Evolutionary conservation across 2,329 filamentous ascomycete species (phyloP).

Genomic region (Clathrospora elynae): DNA sequence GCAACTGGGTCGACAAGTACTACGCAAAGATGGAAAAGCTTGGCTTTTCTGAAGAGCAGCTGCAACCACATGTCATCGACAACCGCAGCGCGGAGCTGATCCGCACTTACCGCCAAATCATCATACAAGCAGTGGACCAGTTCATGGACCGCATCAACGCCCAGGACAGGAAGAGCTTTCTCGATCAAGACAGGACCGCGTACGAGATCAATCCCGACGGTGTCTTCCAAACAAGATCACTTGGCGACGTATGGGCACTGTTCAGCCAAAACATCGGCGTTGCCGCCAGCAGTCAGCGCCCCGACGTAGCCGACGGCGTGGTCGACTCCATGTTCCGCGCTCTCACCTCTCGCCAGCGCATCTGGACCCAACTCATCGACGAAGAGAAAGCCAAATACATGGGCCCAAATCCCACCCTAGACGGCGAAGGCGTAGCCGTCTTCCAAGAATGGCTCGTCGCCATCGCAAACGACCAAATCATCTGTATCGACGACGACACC

Average conservation of each 20-base stretch:
- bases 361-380: slow-evolving; percentile 87
- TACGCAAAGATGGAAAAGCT: slow-evolving; percentile 94
- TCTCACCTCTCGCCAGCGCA: slow-evolving; percentile 78
- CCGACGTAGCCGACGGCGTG: slow-evolving; percentile 91
- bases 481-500: slow-evolving; percentile 84
- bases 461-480: slow-evolving; percentile 97
- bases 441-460: slow-evolving; percentile 91
- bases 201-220: slow-evolving; percentile 78
- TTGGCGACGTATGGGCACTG: slow-evolving; percentile 97
- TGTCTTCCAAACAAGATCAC: slow-evolving; percentile 87
- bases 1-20: slow-evolving; percentile 95
- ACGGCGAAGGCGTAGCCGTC: slow-evolving; percentile 77
- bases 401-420: slow-evolving; percentile 54
- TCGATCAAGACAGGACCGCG: slow-evolving; percentile 76
- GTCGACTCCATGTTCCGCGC: slow-evolving; percentile 94
- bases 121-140: slow-evolving; percentile 93
- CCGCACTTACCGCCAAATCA: slow-evolving; percentile 90
- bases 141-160: slow-evolving; percentile 95
- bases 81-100: slow-evolving; percentile 88
- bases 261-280: slow-evolving; percentile 88
- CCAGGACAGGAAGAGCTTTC: slow-evolving; percentile 81
- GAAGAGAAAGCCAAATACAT: slow-evolving; percentile 79
- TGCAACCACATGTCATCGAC: slow-evolving; percentile 86
- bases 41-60: slow-evolving; percentile 75
- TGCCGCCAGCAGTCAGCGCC: slow-evolving; percentile 80